Evolutionary conservation across 306 rosid species (phyloP), one percentile per base, ranked within the genome.

Genomic region (Amphicarpaea edgeworthii): DNA sequence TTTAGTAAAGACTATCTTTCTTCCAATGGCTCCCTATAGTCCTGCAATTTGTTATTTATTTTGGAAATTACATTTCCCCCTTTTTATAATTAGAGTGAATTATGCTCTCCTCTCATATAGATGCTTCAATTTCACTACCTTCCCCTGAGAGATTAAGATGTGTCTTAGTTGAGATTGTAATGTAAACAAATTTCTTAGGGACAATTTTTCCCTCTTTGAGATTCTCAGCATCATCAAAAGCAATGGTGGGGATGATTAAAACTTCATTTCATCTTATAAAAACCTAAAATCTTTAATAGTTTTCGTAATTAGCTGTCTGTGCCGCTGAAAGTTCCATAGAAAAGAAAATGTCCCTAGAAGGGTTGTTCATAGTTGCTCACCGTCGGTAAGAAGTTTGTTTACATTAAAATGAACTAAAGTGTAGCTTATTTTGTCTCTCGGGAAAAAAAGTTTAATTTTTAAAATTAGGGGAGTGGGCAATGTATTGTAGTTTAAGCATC

Each of bases 41-140:
- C 79, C 34, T 55, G 24, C 50, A 49, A 32, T 70, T 24, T 79
- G 3, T 49, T 65, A 23, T 37, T 79, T 61, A 43, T 72, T 73
- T 41, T 81, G 71, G 42, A 66, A 50, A 23, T 45, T 24, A 73
- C 23, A 28, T 20, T 75, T 63, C 43, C 28, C 17, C 43, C 28
- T 66, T 43, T 75, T 37, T 20, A 19, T n/a, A 26, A 12, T 26
- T 1, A 14, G 15, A 34, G 40, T 34, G 12, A n/a, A 62, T 62
- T 17, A 8, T 34, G 4, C 7, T 17, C 28, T 62, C 47, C 46
- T 17, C 47, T 34, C 26, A 62, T 1, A 10, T 37, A 8, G 46
- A 34, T 62, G 68, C 15, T 37, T 16, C 12, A 62, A 17, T 8
- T 62, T 5, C 47, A 62, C 68, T 37, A 37, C 28, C 28, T 34